A percentile compares a stretch with the other conserved stretches of the same genome.
These are phyloP conservation scores for Trametes cinnabarina DNA, from an alignment of 768 basidiomycete genomes.

Conservation along the genomic window DNA sequence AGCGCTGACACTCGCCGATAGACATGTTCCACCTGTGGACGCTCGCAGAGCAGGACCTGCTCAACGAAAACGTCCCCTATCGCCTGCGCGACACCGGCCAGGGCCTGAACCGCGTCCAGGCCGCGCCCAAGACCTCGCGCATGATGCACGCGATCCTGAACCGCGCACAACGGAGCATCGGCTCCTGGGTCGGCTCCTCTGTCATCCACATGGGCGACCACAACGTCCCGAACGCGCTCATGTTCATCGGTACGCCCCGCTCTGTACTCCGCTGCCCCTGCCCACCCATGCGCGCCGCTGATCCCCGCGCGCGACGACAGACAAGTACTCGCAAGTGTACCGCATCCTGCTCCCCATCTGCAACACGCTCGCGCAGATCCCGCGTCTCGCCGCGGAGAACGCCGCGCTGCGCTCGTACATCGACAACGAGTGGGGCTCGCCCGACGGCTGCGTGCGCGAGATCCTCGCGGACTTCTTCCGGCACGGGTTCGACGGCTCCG, in stretches of 20 bases:
- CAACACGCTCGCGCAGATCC: constrained; percentile 75
- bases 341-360: constrained; percentile 86
- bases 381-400: constrained; percentile 58
- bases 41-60: constrained; percentile 74
- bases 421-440: constrained; percentile 78
- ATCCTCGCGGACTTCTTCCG: constrained; percentile 83
- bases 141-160: constrained; percentile 88
- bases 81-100: constrained; percentile 87
- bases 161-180: constrained; percentile 78
- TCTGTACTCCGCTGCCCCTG: too few species aligned
- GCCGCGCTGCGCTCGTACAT: constrained; percentile 75
- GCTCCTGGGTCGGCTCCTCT: constrained; percentile 81
- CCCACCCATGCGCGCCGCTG: not conserved
- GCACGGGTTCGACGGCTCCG: constrained; percentile 86
- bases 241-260: constrained; percentile 64
- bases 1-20: constrained; percentile 25
- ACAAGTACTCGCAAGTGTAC: constrained; percentile 92
- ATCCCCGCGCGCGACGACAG: constrained; percentile 24
- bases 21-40: constrained; percentile 91
- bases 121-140: constrained; percentile 83
- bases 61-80: constrained; percentile 73
- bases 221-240: constrained; percentile 78
- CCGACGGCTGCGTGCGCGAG: constrained; percentile 64
- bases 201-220: constrained; percentile 91
- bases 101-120: constrained; percentile 87